Conservation (phyloP, 225 moss, liverwort and hornwort genomes). For the Takakia lepidozioides region DNA sequence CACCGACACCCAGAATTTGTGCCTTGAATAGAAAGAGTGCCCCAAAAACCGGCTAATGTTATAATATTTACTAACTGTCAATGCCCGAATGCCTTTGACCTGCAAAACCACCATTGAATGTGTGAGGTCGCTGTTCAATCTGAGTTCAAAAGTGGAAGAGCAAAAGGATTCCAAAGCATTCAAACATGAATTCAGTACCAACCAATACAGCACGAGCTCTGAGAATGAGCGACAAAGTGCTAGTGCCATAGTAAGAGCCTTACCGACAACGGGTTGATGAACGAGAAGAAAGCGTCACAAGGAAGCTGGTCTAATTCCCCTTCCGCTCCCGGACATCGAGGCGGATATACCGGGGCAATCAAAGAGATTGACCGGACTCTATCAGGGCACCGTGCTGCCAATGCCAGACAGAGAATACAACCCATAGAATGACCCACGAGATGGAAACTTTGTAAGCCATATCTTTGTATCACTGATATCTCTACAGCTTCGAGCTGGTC, state of each 20-base stretch:
- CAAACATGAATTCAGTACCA: too few species aligned
- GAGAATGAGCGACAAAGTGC: too few species aligned
- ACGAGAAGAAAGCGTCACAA: conserved; percentile 49
- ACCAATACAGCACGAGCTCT: too few species aligned
- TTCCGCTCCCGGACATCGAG: conserved; percentile 34
- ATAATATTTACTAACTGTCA: conserved; percentile 62
- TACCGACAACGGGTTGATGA: conserved; percentile 46
- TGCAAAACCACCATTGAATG: conserved; percentile 26
- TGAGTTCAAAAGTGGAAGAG: too few species aligned
- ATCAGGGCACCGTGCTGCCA: conserved; percentile 54
- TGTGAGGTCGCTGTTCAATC: too few species aligned
- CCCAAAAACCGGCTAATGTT: conserved; percentile 61
- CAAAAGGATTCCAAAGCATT: too few species aligned
- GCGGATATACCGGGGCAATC: conserved; percentile 63
- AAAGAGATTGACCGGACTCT: conserved; percentile 52
- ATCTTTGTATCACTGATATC: conserved; percentile 38
- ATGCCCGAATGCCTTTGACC: conserved; percentile 57
- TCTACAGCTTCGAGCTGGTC: conserved; percentile 67
- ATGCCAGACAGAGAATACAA: conserved; percentile 39
- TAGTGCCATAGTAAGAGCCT: too few species aligned
- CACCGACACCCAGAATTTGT: conserved; percentile 46
- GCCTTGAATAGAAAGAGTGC: conserved; percentile 50
- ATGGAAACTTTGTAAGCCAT: conserved; percentile 45
- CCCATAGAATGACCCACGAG: conserved; percentile 75
- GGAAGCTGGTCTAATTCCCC: conserved; percentile 44